Evolutionary conservation across 2,329 filamentous ascomycete species (phyloP).

Genomic region (Aspergillus tubingensis): DNA sequence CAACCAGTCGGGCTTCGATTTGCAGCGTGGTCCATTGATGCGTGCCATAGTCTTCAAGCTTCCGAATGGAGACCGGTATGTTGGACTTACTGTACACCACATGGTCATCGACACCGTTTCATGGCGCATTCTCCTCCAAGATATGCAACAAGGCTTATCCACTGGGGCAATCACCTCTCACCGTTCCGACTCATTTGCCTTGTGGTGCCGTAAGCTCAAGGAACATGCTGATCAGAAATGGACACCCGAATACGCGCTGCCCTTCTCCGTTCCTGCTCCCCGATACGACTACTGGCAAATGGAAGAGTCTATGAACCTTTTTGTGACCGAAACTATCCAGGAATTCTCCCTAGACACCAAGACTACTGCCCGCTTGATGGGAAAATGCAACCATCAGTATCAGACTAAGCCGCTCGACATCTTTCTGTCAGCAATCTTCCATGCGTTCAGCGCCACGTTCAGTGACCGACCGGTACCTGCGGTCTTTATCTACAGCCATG

Average conservation of each 20-base stretch:
- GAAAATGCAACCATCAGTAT: constrained; percentile 9
- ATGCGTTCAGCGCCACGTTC: constrained; percentile 23
- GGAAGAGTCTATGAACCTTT: constrained; percentile 59
- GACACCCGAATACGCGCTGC: not conserved
- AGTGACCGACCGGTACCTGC: constrained; percentile 16
- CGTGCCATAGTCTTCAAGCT: constrained; percentile 4
- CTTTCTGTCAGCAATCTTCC: constrained; percentile 20
- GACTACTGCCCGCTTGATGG: constrained; percentile 11
- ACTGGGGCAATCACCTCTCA: constrained; percentile 47
- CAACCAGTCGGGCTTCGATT: not conserved
- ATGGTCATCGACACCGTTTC: constrained; percentile 19
- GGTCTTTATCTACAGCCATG: constrained; percentile 28
- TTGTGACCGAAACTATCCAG: constrained; percentile 23
- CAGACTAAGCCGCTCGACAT: constrained; percentile 25
- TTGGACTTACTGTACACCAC: constrained; percentile 14
- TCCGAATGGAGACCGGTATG: not conserved
- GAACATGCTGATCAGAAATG: constrained; percentile 46
- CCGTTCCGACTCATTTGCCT: constrained; percentile 7
- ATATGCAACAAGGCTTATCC: constrained; percentile 33
- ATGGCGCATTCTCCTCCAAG: constrained; percentile 16
- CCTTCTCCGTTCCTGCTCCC: not conserved
- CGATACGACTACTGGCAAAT: not conserved
- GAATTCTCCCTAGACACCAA: not conserved
- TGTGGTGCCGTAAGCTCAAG: constrained; percentile 28
- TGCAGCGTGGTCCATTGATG: not conserved